Conservation (phyloP, 2,329 filamentous ascomycete genomes). For the Periconia macrospinosa region DNA sequence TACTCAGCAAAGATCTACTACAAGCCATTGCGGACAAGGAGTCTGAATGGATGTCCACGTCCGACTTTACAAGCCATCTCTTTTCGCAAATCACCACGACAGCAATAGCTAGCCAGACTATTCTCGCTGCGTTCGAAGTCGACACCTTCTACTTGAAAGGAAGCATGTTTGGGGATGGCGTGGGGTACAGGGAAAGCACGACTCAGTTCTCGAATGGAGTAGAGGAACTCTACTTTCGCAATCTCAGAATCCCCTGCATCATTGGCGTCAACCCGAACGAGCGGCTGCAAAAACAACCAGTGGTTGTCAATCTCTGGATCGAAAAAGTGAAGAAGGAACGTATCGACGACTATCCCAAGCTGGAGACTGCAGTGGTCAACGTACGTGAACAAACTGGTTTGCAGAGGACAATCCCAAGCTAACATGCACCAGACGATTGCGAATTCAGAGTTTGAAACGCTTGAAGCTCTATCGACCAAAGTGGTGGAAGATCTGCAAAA, state of each 20-base stretch:
- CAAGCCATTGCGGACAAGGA: not conserved
- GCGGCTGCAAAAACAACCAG: slow-evolving; percentile 64
- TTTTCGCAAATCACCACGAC: slow-evolving; percentile 1
- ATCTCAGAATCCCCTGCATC: slow-evolving; percentile 66
- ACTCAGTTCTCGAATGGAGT: not conserved
- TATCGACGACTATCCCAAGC: slow-evolving; percentile 55
- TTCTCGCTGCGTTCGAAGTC: slow-evolving; percentile 51
- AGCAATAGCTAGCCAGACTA: slow-evolving; percentile 24
- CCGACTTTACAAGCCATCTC: slow-evolving; percentile 13
- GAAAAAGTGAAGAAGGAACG: slow-evolving; percentile 51
- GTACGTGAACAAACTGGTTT: slow-evolving; percentile 46
- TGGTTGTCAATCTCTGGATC: slow-evolving; percentile 65
- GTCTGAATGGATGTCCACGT: slow-evolving; percentile 26
- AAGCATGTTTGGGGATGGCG: slow-evolving; percentile 65
- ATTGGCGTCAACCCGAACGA: slow-evolving; percentile 76
- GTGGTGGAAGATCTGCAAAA: slow-evolving; percentile 46
- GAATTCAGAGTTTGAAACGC: slow-evolving; percentile 48
- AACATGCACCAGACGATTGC: slow-evolving; percentile 42
- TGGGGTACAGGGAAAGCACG: slow-evolving; percentile 44
- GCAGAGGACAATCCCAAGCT: slow-evolving; percentile 5
- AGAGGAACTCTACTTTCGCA: slow-evolving; percentile 54
- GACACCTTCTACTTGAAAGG: slow-evolving; percentile 67
- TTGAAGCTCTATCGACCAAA: slow-evolving; percentile 48
- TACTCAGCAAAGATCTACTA: slow-evolving; percentile 65
- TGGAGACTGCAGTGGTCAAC: slow-evolving; percentile 65